Evolutionary conservation across 305 asterid genomes (phyloP).

Genomic region (Solanum hybrid): DNA sequence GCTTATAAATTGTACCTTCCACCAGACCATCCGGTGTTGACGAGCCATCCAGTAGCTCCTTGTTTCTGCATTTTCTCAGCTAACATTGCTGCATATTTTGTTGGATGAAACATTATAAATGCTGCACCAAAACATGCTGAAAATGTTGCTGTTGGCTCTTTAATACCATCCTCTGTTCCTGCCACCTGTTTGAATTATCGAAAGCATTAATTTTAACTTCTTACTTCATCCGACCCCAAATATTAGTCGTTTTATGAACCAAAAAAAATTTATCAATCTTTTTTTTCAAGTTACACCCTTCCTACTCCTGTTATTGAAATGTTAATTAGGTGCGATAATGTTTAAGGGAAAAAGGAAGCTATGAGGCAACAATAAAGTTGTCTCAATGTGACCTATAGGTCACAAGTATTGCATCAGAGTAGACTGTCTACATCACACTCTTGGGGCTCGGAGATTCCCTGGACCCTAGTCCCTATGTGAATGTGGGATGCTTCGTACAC

Average conservation of each 20-base stretch:
- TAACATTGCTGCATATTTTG: slow-evolving; percentile 83
- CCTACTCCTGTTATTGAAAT: background rate
- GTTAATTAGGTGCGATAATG: background rate
- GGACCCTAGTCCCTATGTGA: background rate
- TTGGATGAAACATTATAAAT: slow-evolving; percentile 89
- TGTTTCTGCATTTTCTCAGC: slow-evolving; percentile 82
- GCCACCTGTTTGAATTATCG: slow-evolving; percentile 50
- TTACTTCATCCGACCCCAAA: background rate
- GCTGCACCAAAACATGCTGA: slow-evolving; percentile 99
- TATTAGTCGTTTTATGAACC: background rate
- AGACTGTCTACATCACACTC: background rate
- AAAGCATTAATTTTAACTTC: background rate
- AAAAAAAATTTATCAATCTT: background rate
- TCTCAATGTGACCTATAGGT: background rate
- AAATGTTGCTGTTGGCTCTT: slow-evolving; percentile 90
- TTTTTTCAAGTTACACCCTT: background rate
- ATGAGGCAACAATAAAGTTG: background rate
- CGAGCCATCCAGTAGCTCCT: slow-evolving; percentile 96
- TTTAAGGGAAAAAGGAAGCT: background rate
- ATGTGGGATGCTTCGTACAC: background rate
- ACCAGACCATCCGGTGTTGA: slow-evolving; percentile 94
- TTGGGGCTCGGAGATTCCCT: background rate
- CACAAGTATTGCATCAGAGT: too few species aligned
- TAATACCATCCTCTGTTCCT: slow-evolving; percentile 91
- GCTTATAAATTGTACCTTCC: slow-evolving; percentile 48